Conservation (phyloP, 495 filamentous ascomycete species). For the Chaetomium tenue region DNA sequence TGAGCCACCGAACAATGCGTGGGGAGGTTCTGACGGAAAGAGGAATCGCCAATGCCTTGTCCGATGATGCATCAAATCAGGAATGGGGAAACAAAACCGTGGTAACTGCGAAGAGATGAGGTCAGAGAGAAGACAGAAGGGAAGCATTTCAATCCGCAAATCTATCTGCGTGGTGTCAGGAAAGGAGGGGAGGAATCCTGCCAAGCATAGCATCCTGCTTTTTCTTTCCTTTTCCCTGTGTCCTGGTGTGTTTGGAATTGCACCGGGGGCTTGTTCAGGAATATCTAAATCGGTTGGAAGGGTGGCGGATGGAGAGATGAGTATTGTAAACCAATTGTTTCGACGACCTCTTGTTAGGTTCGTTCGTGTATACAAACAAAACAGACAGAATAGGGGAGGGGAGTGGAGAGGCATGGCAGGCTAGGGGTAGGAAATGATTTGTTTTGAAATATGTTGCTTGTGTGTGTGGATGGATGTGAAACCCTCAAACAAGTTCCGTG, state of each 20-base stretch:
- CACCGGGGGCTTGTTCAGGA: not conserved
- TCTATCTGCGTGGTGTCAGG: constrained; percentile 1
- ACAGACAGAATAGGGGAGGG: not conserved
- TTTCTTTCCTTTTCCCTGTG: constrained; percentile 9
- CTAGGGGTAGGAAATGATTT: not conserved
- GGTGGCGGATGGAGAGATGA: not conserved
- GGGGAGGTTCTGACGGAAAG: not conserved
- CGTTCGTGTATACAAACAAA: constrained; percentile 14
- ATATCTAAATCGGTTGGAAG: constrained; percentile 7
- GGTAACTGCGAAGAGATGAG: not conserved
- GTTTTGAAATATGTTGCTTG: constrained; percentile 1
- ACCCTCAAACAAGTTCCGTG: not conserved
- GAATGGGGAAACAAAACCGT: not conserved
- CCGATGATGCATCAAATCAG: not conserved
- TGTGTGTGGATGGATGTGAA: not conserved
- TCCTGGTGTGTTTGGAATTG: constrained; percentile 13
- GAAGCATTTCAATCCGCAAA: not conserved
- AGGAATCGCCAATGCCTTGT: not conserved
- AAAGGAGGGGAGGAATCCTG: not conserved
- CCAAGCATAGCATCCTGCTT: constrained; percentile 14
- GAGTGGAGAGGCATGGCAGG: not conserved
- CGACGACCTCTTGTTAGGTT: not conserved
- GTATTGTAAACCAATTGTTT: constrained; percentile 7
- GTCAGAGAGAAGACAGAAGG: not conserved
- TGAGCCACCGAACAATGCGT: not conserved